These are phyloP conservation scores for Borovskyia barvae DNA, from an alignment of 208 protist genomes.

Conservation along the genomic window DNA sequence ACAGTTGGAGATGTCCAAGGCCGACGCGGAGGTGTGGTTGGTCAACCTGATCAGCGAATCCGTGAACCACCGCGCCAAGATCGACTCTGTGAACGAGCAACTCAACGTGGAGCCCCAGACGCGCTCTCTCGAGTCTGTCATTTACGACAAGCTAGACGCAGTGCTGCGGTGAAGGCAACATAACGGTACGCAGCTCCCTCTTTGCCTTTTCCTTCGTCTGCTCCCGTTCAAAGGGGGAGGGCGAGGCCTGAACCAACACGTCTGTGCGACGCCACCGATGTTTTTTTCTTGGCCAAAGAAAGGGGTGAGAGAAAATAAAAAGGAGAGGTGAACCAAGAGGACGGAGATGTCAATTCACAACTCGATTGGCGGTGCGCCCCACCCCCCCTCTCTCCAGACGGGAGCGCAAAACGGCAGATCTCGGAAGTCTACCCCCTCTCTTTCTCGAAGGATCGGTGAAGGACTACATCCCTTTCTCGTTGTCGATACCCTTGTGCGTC, in stretches of 20 bases:
- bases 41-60: conserved; percentile 90
- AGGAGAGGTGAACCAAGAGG: too few relatives aligned
- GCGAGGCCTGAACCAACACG: neutral
- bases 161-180: conserved; percentile 17
- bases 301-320: too few relatives aligned
- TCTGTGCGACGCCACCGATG: neutral
- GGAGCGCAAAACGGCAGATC: too few relatives aligned
- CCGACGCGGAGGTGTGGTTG: conserved; percentile 88
- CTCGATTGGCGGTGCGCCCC: too few relatives aligned
- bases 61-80: conserved; percentile 86
- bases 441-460: too few relatives aligned
- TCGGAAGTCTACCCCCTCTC: too few relatives aligned
- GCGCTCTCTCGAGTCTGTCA: conserved; percentile 63
- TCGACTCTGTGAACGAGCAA: conserved; percentile 88
- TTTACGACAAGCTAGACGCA: conserved; percentile 77
- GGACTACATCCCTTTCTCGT: too few relatives aligned
- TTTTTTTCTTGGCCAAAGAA: conserved; percentile 1
- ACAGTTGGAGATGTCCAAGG: conserved; percentile 60
- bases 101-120: conserved; percentile 78
- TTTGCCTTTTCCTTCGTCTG: neutral
- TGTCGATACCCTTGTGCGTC: too few relatives aligned
- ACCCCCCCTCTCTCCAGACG: too few relatives aligned
- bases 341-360: too few relatives aligned
- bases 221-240: neutral
- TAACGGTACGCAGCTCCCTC: neutral